These are phyloP conservation scores for Trichoderma asperelloides DNA, from an alignment of 495 filamentous ascomycete genomes.

Conservation along the genomic window DNA sequence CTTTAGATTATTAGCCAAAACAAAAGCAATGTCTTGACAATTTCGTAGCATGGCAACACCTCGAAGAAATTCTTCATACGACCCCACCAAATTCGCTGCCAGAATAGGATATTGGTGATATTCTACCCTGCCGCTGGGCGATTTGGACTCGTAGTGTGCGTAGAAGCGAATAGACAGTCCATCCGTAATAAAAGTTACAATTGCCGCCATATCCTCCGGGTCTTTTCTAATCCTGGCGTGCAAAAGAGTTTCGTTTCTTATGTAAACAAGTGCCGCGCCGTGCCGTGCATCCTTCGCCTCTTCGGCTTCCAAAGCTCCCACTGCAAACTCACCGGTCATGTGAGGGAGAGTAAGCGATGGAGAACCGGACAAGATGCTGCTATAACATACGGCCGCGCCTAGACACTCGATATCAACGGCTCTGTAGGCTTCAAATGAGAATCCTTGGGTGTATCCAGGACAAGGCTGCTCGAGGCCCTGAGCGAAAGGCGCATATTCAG, in stretches of 20 bases:
- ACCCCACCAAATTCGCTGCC: conserved; percentile 15
- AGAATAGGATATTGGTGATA: conserved; percentile 24
- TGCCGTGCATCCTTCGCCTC: background rate
- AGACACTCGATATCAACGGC: background rate
- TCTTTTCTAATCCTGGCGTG: no score
- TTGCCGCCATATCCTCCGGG: conserved; percentile 16
- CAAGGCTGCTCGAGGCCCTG: background rate
- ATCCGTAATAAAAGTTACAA: conserved; percentile 28
- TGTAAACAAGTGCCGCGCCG: conserved; percentile 25
- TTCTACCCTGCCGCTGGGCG: conserved; percentile 19
- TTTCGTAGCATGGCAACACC: background rate
- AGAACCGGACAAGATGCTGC: no score
- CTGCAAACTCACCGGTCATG: background rate
- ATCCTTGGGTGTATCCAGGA: background rate
- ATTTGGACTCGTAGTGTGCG: conserved; percentile 24
- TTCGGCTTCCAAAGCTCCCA: background rate
- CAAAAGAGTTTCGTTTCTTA: conserved; percentile 13
- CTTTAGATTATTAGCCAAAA: background rate
- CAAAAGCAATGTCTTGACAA: conserved; percentile 3
- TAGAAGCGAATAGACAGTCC: conserved; percentile 23
- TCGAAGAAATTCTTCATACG: conserved; percentile 11
- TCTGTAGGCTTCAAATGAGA: background rate
- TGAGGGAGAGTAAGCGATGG: background rate
- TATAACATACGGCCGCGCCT: background rate
- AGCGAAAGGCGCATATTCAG: background rate